Evolutionary conservation across 805 yeast genomes (phyloP).

Genomic region (Scheffersomyces coipomensis): DNA sequence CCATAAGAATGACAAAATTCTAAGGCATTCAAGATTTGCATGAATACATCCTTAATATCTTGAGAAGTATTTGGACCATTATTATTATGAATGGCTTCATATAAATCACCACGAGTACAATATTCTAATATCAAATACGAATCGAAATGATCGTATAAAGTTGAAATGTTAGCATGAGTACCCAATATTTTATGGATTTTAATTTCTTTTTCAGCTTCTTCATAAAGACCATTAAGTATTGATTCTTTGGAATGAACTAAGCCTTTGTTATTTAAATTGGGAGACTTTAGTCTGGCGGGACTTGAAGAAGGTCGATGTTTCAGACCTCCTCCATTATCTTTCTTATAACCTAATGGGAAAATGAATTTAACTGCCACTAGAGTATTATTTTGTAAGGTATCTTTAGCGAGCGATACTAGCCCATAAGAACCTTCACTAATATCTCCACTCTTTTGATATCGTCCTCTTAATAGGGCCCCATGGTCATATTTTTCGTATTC

Average conservation of each 20-base stretch:
- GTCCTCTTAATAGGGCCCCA: conserved; percentile 50
- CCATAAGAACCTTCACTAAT: conserved; percentile 95
- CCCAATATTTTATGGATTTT: conserved; percentile 64
- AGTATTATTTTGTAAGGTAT: conserved; percentile 43
- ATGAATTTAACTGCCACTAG: conserved; percentile 87
- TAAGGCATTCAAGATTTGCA: conserved; percentile 49
- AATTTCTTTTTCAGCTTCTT: conserved; percentile 69
- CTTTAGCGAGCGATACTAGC: conserved; percentile 83
- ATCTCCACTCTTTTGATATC: conserved; percentile 68
- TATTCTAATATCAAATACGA: conserved; percentile 66
- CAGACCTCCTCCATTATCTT: conserved; percentile 14
- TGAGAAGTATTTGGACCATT: conserved; percentile 60
- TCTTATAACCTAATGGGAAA: conserved; percentile 50
- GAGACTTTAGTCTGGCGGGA: conserved; percentile 31
- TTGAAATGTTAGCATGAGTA: conserved; percentile 43
- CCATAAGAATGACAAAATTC: conserved; percentile 48
- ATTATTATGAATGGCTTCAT: conserved; percentile 69
- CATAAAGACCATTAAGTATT: conserved; percentile 31
- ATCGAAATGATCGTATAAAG: conserved; percentile 49
- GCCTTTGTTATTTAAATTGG: conserved; percentile 1
- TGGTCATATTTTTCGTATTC: conserved; percentile 37
- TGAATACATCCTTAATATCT: conserved; percentile 54
- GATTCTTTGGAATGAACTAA: conserved; percentile 12
- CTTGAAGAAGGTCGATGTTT: conserved; percentile 28
- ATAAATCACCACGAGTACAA: conserved; percentile 84